Evolutionary conservation across 495 filamentous ascomycete species (phyloP).

Genomic region (Chaetomidium leptoderma): DNA sequence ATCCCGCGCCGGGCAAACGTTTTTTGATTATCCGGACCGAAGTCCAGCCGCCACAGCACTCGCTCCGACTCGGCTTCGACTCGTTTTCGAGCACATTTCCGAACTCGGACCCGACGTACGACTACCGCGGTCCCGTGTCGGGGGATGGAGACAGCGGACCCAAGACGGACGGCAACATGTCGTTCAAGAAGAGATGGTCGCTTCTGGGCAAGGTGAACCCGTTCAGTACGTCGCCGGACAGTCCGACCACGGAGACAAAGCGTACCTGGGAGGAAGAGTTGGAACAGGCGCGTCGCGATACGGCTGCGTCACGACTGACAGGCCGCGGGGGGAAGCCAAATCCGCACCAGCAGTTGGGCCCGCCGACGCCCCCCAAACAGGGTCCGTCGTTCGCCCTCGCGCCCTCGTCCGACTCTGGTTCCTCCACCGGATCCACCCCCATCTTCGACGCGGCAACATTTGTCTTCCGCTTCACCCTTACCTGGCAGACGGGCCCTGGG

Average conservation of each 20-base stretch:
- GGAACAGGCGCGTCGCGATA: conserved; percentile 42
- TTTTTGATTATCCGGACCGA: conserved; percentile 92
- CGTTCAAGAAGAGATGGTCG: conserved; percentile 62
- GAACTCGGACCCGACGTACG: not conserved
- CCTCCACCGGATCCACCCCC: conserved; percentile 42
- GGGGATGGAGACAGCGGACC: not conserved
- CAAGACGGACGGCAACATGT: conserved; percentile 14
- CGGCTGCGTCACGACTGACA: conserved; percentile 32
- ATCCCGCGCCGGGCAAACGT: conserved; percentile 83
- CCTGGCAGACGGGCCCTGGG: conserved; percentile 28
- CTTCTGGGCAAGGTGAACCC: conserved; percentile 65
- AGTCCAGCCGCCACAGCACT: conserved; percentile 52
- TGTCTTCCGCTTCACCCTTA: conserved; percentile 46
- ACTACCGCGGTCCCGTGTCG: conserved; percentile 17
- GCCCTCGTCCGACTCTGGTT: conserved; percentile 37
- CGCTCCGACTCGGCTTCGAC: conserved; percentile 41
- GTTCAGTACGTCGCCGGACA: conserved; percentile 39
- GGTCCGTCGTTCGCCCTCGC: conserved; percentile 19
- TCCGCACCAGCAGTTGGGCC: conserved; percentile 17
- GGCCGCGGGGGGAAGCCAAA: conserved; percentile 14
- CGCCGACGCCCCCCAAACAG: conserved; percentile 34
- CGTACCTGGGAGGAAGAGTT: conserved; percentile 40
- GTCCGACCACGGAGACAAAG: conserved; percentile 9
- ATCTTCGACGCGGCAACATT: conserved; percentile 41
- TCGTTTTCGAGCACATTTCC: conserved; percentile 28